Evolutionary conservation across 805 yeast species (phyloP), one percentile per base, ranked within the genome.

Genomic region (Candida argentea): DNA sequence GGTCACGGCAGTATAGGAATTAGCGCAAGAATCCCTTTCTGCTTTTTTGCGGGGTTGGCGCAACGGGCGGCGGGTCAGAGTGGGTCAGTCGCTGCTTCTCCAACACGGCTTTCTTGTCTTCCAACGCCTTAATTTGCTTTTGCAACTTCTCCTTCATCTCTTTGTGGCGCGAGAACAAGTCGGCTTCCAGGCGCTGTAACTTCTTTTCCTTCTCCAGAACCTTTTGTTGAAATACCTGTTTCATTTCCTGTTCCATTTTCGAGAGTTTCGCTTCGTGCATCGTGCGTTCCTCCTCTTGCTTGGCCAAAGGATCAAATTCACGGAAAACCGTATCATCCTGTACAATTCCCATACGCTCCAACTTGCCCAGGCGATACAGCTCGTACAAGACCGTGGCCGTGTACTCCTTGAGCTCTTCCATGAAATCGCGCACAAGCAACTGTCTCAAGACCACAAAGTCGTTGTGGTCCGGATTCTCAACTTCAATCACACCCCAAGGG

Each of bases 401-500:
- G 38, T 74, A 66, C 55, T 91, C 97, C 48, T 86, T 78, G 47
- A 89, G 72, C 55, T 91, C 98, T 61, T 89, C 96, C 68, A 91
- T 67, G 58, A 80, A 87, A 56, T 80, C 83, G 64, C 94, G 79
- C 36, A 91, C 70, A 50, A 89, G 69, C 52, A 91, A 67, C 53
- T 86, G 93, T 44, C 96, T 80, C 53, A 89, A 71, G 55, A 76
- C 76, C 40, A 81, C 76, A 53, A 89, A 91, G 58, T 89, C 98
- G 54, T 86, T 81, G 53, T 91, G 96, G 32, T 76, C 75, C 60
- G 84, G 91, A 53, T 91, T 89, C 54, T 86, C 96, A 42, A 91
- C 87, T 59, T 91, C 96, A 45, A 91, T 81, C 14, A 81, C 67
- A 41, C 97, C 97, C 98, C 98, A 91, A 36, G 97, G 96, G 54